Conservation (phyloP, 495 filamentous ascomycete genomes). For the Clohesyomyces aquaticus region DNA sequence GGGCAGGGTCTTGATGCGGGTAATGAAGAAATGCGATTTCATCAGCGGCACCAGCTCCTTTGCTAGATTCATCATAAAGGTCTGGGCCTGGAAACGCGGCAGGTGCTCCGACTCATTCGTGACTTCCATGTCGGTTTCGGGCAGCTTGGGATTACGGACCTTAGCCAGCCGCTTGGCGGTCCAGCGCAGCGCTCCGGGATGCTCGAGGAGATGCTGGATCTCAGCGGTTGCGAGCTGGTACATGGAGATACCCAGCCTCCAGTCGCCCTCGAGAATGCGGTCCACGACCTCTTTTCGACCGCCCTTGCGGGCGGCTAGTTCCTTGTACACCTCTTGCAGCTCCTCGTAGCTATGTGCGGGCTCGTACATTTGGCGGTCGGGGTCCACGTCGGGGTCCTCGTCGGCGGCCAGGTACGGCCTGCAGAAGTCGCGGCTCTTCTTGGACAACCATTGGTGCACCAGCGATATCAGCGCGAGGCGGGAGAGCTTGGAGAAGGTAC, state of each 20-base stretch:
- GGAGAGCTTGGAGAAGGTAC: conserved; percentile 68
- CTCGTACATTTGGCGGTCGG: conserved; percentile 56
- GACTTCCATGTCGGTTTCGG: conserved; percentile 35
- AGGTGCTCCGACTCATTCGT: conserved; percentile 56
- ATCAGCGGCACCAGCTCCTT: conserved; percentile 70
- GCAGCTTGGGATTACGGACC: conserved; percentile 40
- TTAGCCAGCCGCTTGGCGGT: conserved; percentile 64
- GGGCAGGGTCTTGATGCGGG: conserved; percentile 63
- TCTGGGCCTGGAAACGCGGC: conserved; percentile 75
- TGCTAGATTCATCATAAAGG: conserved; percentile 75
- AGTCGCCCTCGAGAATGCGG: conserved; percentile 78
- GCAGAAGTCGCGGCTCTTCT: conserved; percentile 61
- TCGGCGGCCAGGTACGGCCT: conserved; percentile 54
- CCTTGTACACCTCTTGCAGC: conserved; percentile 64
- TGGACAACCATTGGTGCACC: conserved; percentile 72
- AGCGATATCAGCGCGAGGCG: conserved; percentile 71
- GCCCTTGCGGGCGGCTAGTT: conserved; percentile 62
- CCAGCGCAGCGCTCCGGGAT: conserved; percentile 74
- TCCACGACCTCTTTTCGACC: conserved; percentile 75
- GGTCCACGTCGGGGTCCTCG: conserved; percentile 51
- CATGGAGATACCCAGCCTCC: conserved; percentile 74
- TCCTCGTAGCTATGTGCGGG: conserved; percentile 64
- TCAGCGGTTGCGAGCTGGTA: conserved; percentile 83
- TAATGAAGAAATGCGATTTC: conserved; percentile 78
- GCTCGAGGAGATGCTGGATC: conserved; percentile 75